Conservation (phyloP, 306 rosid species). For the Trifolium subterraneum region DNA sequence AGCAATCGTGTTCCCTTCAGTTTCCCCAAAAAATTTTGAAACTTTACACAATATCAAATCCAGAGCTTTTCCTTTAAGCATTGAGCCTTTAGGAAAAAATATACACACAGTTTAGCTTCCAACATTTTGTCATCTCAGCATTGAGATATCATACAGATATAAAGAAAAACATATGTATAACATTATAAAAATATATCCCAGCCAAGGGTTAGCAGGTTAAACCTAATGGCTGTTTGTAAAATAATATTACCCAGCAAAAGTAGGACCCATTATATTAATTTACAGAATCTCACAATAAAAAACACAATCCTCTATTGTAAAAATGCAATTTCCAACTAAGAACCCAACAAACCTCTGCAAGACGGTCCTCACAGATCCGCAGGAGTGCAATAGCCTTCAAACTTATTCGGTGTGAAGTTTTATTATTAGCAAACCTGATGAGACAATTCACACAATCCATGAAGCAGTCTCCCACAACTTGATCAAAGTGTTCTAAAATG, state of each 20-base stretch:
- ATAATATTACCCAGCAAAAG: neutral
- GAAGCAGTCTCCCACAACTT: slow-evolving; percentile 98
- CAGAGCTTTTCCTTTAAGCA: neutral
- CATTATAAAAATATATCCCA: slow-evolving; percentile 10
- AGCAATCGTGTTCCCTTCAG: slow-evolving; percentile 3
- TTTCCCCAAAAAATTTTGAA: slow-evolving; percentile 28
- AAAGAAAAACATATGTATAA: slow-evolving; percentile 26
- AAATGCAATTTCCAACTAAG: slow-evolving; percentile 38
- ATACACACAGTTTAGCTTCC: slow-evolving; percentile 6
- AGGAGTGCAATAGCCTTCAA: slow-evolving; percentile 99
- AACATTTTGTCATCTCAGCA: slow-evolving; percentile 21
- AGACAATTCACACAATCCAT: slow-evolving; percentile 99
- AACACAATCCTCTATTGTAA: neutral
- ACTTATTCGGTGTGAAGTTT: slow-evolving; percentile 91
- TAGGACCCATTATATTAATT: slow-evolving; percentile 17
- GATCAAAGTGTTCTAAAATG: slow-evolving; percentile 99
- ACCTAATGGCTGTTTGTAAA: neutral
- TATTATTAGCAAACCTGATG: slow-evolving; percentile 93
- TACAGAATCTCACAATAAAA: slow-evolving; percentile 17
- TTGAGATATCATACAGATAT: slow-evolving; percentile 12
- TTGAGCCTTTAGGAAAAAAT: slow-evolving; percentile 25
- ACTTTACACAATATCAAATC: slow-evolving; percentile 19
- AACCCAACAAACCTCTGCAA: slow-evolving; percentile 90
- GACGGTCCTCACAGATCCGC: slow-evolving; percentile 98
- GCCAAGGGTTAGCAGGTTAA: slow-evolving; percentile 12